phyloP scores from a whole-genome alignment of 371 early-diverging fungal genomes.

The Vairimorpha necatrix region DNA sequence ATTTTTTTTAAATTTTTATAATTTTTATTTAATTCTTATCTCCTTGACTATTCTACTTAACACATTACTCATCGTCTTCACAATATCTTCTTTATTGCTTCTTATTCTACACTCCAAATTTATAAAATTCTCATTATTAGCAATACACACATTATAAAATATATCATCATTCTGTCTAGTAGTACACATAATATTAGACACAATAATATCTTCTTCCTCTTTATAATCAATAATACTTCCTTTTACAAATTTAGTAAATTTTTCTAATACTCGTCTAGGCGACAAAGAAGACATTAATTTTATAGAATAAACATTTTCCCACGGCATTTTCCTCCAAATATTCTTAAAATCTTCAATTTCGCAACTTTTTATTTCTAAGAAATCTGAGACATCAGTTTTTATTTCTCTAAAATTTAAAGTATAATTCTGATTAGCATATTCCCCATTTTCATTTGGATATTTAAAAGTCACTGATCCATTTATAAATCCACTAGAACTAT shows the following conservation, averaged over 20 bases:
- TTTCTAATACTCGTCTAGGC: slow-evolving; percentile 24
- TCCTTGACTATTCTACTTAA: slow-evolving; percentile 34
- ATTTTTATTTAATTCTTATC: slow-evolving; percentile 1
- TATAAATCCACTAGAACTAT: slow-evolving; percentile 58
- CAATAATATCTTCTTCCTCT: slow-evolving; percentile 41
- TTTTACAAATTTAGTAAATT: slow-evolving; percentile 37
- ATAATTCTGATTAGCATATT: slow-evolving; percentile 26
- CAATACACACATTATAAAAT: slow-evolving; percentile 57
- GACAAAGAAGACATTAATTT: slow-evolving; percentile 3
- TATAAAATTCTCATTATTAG: slow-evolving; percentile 6
- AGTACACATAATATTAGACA: slow-evolving; percentile 54
- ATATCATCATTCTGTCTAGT: slow-evolving; percentile 55
- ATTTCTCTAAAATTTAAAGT: slow-evolving; percentile 58
- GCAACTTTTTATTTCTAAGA: slow-evolving; percentile 45
- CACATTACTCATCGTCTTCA: slow-evolving; percentile 58
- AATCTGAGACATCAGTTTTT: slow-evolving; percentile 53
- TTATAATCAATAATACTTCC: slow-evolving; percentile 47
- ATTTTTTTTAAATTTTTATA: too few relatives aligned
- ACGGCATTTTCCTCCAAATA: slow-evolving; percentile 61
- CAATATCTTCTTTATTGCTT: slow-evolving; percentile 53
- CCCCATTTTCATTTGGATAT: slow-evolving; percentile 39
- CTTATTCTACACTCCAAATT: slow-evolving; percentile 58
- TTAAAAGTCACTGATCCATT: slow-evolving; percentile 54
- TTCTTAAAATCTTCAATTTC: slow-evolving; percentile 50
- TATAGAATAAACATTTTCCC: slow-evolving; percentile 64